These are phyloP conservation scores for Lactarius evosmus DNA, from an alignment of 768 basidiomycete genomes.

Conservation along the genomic window DNA sequence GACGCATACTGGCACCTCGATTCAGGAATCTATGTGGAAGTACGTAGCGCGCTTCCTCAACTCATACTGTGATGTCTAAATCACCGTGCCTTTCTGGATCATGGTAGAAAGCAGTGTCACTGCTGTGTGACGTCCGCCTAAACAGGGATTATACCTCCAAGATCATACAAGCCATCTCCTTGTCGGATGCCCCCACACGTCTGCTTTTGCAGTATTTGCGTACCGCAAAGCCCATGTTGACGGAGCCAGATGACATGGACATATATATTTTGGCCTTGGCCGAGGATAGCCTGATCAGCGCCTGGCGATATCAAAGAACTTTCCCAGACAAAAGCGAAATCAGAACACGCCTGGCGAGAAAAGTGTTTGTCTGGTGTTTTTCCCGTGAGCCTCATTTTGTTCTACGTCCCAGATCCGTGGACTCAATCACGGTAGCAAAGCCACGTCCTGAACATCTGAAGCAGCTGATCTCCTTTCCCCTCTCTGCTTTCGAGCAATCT, in stretches of 20 bases:
- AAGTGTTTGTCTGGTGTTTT: conserved; percentile 65
- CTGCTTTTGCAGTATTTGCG: conserved; percentile 73
- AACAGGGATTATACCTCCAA: conserved; percentile 78
- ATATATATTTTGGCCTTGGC: conserved; percentile 67
- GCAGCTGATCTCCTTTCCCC: conserved; percentile 61
- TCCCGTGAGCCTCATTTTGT: conserved; percentile 49
- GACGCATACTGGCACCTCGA: conserved; percentile 87
- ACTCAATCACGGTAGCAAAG: conserved; percentile 16
- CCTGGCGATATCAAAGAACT: conserved; percentile 72
- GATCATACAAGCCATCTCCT: conserved; percentile 62
- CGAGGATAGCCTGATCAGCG: conserved; percentile 59
- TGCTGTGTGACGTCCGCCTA: conserved; percentile 70
- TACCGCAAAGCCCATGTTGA: conserved; percentile 68
- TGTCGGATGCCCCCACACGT: conserved; percentile 43
- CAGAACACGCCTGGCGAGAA: conserved; percentile 52
- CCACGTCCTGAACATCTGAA: conserved; percentile 50
- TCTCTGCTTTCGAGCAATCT: conserved; percentile 61
- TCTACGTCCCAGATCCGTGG: not conserved
- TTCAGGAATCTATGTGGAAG: conserved; percentile 58
- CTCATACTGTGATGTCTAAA: not conserved
- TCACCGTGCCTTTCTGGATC: not conserved
- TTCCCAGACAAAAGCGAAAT: conserved; percentile 58
- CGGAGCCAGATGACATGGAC: conserved; percentile 66
- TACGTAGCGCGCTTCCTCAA: conserved; percentile 39
- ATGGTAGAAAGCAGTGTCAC: conserved; percentile 60